These are phyloP conservation scores for Globisporangium spiculum DNA, from an alignment of 352 stramenopile species.

Conservation along the genomic window DNA sequence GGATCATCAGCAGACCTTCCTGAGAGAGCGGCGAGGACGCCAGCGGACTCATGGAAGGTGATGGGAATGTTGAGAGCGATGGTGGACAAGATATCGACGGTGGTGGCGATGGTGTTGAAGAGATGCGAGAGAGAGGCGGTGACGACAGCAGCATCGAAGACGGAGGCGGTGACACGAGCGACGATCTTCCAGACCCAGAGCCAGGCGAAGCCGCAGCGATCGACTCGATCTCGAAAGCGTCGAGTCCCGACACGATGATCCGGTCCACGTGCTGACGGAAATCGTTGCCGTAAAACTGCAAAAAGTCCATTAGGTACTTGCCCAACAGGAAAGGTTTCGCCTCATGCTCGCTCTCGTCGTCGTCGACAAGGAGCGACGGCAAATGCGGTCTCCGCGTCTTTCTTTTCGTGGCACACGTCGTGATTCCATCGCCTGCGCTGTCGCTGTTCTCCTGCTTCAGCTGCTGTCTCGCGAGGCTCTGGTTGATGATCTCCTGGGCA, in stretches of 20 bases:
- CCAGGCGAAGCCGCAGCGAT: slow-evolving; percentile 1
- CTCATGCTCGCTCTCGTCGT: slow-evolving; percentile 32
- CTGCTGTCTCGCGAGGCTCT: slow-evolving; percentile 37
- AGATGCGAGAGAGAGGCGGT: slow-evolving; percentile 4
- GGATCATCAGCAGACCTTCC: slow-evolving; percentile 57
- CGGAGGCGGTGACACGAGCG: background rate
- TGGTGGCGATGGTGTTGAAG: slow-evolving; percentile 4
- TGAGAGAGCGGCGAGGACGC: slow-evolving; percentile 19
- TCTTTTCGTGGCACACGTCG: slow-evolving; percentile 13
- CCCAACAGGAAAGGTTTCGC: slow-evolving; percentile 55
- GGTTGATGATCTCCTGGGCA: slow-evolving; percentile 50
- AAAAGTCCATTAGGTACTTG: slow-evolving; percentile 81
- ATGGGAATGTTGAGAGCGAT: background rate
- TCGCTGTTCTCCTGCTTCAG: slow-evolving; percentile 21
- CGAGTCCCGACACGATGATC: slow-evolving; percentile 25
- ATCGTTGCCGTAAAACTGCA: slow-evolving; percentile 84
- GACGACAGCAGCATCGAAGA: slow-evolving; percentile 1
- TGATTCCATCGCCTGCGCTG: background rate
- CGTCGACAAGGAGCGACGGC: slow-evolving; percentile 31
- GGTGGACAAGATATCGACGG: slow-evolving; percentile 13
- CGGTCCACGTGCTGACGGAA: slow-evolving; percentile 74
- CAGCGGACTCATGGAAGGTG: slow-evolving; percentile 6
- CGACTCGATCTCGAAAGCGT: slow-evolving; percentile 10
- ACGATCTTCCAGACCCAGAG: slow-evolving; percentile 4
- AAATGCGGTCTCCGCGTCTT: slow-evolving; percentile 33